A percentile compares a stretch with the other conserved stretches of the same genome.
Evolutionary conservation across 2,329 filamentous ascomycete species (phyloP).

Genomic region (Elsinoe arachidis): DNA sequence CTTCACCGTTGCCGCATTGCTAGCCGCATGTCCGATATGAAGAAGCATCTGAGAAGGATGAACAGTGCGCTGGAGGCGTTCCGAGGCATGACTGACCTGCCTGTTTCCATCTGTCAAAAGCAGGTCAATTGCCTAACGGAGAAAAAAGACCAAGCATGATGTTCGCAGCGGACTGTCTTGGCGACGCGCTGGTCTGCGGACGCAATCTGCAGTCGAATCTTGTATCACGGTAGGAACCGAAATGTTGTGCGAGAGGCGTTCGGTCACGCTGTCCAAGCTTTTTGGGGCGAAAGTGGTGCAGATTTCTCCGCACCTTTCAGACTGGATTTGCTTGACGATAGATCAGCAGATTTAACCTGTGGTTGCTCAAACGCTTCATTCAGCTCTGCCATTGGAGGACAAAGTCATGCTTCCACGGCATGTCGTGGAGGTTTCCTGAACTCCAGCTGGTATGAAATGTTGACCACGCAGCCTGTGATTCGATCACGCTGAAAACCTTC

Average conservation of each 20-base stretch:
- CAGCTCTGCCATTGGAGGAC: no score
- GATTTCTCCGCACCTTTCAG: background rate
- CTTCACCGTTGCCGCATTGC: background rate
- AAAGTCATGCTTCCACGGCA: no score
- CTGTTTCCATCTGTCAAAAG: background rate
- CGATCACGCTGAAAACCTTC: no score
- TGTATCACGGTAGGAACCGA: background rate
- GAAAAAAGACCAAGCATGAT: slow-evolving; percentile 3
- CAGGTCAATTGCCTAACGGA: background rate
- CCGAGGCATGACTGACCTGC: background rate
- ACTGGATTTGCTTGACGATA: background rate
- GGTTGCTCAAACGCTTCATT: no score
- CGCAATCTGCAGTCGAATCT: background rate
- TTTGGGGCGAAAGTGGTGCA: background rate
- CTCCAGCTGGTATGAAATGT: no score
- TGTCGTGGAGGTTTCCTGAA: no score
- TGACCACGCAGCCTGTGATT: no score
- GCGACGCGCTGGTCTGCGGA: background rate
- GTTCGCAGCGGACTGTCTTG: background rate
- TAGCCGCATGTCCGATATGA: background rate
- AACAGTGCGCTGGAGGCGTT: background rate
- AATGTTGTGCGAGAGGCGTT: background rate
- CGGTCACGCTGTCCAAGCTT: background rate
- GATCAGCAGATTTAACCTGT: no score
- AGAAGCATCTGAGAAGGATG: no score